phyloP scores from a whole-genome alignment of 495 filamentous ascomycete species.

The Daldinia decipiens region DNA sequence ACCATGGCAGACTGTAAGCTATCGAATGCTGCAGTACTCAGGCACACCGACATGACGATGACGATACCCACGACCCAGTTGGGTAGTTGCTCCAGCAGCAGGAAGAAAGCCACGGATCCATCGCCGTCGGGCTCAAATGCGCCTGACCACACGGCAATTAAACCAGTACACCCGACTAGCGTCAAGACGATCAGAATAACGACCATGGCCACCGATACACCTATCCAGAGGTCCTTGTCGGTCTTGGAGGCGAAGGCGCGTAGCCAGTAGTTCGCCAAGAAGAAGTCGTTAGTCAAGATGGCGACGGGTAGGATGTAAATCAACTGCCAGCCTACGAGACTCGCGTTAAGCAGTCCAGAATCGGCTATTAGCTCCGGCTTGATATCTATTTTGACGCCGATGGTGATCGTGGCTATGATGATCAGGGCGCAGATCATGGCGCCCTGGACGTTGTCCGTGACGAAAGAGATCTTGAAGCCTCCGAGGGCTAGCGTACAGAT shows the following conservation, averaged over 20 bases:
- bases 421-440: conserved; percentile 75
- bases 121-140: conserved; percentile 64
- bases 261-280: conserved; percentile 81
- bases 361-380: conserved; percentile 70
- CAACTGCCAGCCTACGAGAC: conserved; percentile 77
- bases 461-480: conserved; percentile 79
- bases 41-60: conserved; percentile 76
- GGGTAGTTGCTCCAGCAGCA: conserved; percentile 73
- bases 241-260: conserved; percentile 82
- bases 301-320: conserved; percentile 80
- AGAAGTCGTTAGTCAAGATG: conserved; percentile 81
- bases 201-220: conserved; percentile 69
- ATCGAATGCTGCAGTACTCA: conserved; percentile 79
- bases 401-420: conserved; percentile 73
- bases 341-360: conserved; percentile 68
- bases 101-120: conserved; percentile 77
- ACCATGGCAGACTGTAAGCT: conserved; percentile 81
- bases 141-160: conserved; percentile 79
- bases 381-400: conserved; percentile 75
- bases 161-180: conserved; percentile 72
- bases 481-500: conserved; percentile 65
- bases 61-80: conserved; percentile 80
- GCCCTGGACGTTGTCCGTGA: conserved; percentile 82
- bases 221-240: conserved; percentile 78
- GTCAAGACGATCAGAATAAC: conserved; percentile 70